Conservation (phyloP, 208 protist species). For the Trypanosoma congolense region DNA sequence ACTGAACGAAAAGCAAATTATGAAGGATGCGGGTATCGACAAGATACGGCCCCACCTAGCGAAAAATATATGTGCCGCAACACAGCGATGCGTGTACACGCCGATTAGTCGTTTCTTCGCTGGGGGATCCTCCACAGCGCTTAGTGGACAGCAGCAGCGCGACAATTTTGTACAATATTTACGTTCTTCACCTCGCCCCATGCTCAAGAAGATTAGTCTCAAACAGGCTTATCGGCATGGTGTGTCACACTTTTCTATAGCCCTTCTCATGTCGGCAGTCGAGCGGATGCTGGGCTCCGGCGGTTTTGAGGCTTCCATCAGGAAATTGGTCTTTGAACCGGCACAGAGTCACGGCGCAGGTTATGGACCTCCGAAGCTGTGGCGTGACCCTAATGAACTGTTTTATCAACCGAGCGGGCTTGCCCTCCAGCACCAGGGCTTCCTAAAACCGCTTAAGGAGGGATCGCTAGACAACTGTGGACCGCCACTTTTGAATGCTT, state of each 20-base stretch:
- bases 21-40: slow-evolving; percentile 34
- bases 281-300: slow-evolving; percentile 54
- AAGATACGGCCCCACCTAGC: slow-evolving; percentile 21
- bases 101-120: slow-evolving; percentile 62
- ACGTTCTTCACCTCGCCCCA: slow-evolving; percentile 24
- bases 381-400: slow-evolving; percentile 72
- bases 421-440: slow-evolving; percentile 53
- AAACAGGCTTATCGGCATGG: slow-evolving; percentile 10
- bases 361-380: slow-evolving; percentile 66
- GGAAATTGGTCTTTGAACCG: slow-evolving; percentile 50
- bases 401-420: slow-evolving; percentile 80
- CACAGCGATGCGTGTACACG: slow-evolving; percentile 39
- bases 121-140: slow-evolving; percentile 12
- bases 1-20: slow-evolving; percentile 41
- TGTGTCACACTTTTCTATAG: slow-evolving; percentile 69
- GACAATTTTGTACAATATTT: slow-evolving; percentile 67
- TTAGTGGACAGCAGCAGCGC: slow-evolving; percentile 59
- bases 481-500: slow-evolving; percentile 63
- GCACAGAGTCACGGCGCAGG: slow-evolving; percentile 60
- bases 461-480: slow-evolving; percentile 45
- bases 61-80: slow-evolving; percentile 32
- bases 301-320: slow-evolving; percentile 70
- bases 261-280: slow-evolving; percentile 65
- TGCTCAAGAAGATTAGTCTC: slow-evolving; percentile 9
- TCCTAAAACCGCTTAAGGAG: slow-evolving; percentile 30